phyloP scores from a whole-genome alignment of 2,329 filamentous ascomycete genomes.

The Penicillium sp. region DNA sequence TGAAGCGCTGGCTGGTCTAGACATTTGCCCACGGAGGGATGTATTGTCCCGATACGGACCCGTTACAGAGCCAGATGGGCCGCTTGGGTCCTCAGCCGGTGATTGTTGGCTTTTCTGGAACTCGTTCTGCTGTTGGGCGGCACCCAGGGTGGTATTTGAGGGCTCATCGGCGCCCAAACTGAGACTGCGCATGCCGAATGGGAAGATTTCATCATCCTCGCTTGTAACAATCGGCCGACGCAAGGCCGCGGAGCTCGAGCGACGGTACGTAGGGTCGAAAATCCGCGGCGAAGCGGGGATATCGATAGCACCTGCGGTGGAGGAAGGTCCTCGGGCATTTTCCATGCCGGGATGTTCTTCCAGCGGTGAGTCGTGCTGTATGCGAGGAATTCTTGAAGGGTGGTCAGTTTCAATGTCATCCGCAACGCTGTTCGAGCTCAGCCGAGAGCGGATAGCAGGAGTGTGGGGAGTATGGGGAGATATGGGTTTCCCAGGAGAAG shows the following conservation, averaged over 20 bases:
- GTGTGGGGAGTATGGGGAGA: slow-evolving; percentile 91
- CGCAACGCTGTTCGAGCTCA: slow-evolving; percentile 84
- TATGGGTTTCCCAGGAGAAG: slow-evolving; percentile 84
- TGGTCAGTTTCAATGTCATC: slow-evolving; percentile 56
- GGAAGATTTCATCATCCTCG: slow-evolving; percentile 47
- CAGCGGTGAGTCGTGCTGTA: slow-evolving; percentile 32
- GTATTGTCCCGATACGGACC: slow-evolving; percentile 20
- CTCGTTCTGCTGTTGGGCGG: slow-evolving; percentile 36
- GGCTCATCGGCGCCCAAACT: slow-evolving; percentile 46
- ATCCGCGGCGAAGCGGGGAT: slow-evolving; percentile 49
- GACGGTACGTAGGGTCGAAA: slow-evolving; percentile 42
- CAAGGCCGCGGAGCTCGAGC: slow-evolving; percentile 47
- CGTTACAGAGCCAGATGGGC: slow-evolving; percentile 15
- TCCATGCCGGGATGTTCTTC: slow-evolving; percentile 41
- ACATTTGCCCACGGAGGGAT: slow-evolving; percentile 21
- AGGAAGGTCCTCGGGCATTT: slow-evolving; percentile 32
- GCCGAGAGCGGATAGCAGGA: slow-evolving; percentile 86
- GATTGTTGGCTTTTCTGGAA: slow-evolving; percentile 21
- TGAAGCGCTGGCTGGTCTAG: slow-evolving; percentile 29
- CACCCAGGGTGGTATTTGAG: slow-evolving; percentile 31
- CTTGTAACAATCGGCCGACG: slow-evolving; percentile 34
- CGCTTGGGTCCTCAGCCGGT: slow-evolving; percentile 20
- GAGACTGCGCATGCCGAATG: slow-evolving; percentile 47
- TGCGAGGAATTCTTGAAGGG: slow-evolving; percentile 30
- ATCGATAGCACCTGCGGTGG: slow-evolving; percentile 46